Base-by-base conservation (phyloP, 1,284 basidiomycete species). In the Wolfiporia cocos region DNA sequence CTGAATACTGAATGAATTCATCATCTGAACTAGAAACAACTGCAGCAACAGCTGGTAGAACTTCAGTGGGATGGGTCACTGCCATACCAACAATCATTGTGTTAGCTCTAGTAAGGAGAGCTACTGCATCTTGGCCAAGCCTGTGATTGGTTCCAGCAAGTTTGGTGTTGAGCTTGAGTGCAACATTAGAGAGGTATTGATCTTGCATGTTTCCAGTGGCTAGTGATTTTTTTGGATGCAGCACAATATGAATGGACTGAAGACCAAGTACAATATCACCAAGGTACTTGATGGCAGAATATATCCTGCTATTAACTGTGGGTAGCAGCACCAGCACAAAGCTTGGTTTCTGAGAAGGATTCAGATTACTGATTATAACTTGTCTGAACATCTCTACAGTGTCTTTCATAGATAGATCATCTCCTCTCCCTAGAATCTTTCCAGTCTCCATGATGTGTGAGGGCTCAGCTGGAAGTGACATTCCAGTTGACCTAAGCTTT, bases 11-110 rank as follows among this genome's bases (percentile, higher is more conserved):
- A 2, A 78, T 78, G 53, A 83, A 86, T 10, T 68, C 55, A 11
- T 69, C 59, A 53, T 90, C 84, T 3, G 77, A 58, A 46, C 76
- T 88, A 0, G 80, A 86, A 1, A 89, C 86, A 5, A 90, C 80
- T 0, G 83, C 86, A 3, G 81, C 82, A 24, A 90, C 79, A 58
- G 56, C 77, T 78, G 6, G 61, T 68, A 0, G 71, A 73, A 0
- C 78, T 68, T 2, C n/a, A n/a, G n/a, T n/a, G n/a, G 82, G 79
- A 57, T 90, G 86, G 0, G 83, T 86, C 2, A 91, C 86, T 51
- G 89, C 84, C 34, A 84, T 81, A 0, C 87, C 88, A 7, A 91
- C 78, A 55, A 90, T 63, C 79, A 91, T 90, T 11, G 86, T 87
- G 44, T 71, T 70, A 53, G 72, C 68, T 56, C 72, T 72, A 2